Evolutionary conservation across 2,329 filamentous ascomycete species (phyloP), one percentile per base, ranked within the genome.

Genomic region (Trichoderma gracile): DNA sequence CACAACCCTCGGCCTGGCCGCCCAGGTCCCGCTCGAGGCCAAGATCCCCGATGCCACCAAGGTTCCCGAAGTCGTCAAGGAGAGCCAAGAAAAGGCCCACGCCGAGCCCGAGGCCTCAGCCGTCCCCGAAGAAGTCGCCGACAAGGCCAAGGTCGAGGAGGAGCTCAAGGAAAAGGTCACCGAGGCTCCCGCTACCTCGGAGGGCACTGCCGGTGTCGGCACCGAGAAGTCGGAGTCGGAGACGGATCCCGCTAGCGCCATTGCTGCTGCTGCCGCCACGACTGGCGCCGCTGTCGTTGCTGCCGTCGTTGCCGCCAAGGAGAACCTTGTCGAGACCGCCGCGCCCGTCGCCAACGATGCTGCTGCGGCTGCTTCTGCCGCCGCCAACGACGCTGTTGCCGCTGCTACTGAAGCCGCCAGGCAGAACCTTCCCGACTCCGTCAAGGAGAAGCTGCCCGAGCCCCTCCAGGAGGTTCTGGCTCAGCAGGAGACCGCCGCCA

Each of bases 111-210:
- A 92, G 73, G 89, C 90, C 12, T 88, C 87, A 69, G 88, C 83
- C 43, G 81, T 86, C 65, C 78, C 85, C 33, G 80, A 84, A 47
- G 89, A 89, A 71, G 88, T 93, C 8, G 76, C 82, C 69, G 89
- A 91, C 71, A 93, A 93, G 84, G 85, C 84, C 65, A 81, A 83
- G 65, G 82, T 92, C 4, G 90, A 93, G 79, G 79, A 86, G 46
- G 89, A 92, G 78, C 82, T 92, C 60, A 84, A 89, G 75, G 79
- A 82, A 12, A 89, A 88, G 77, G 85, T 92, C 12, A 81, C 86
- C 38, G 81, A 86, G 72, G 84, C 82, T 25, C 84, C 82, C 49
- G 79, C 82, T 12, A 86, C 86, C 10, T 82, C 86, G 0, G 84
- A 86, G 69, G 85, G 83, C 49, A 82, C 80, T 42, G 77, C 81